Base-by-base conservation (phyloP, 2,329 filamentous ascomycete genomes). In the Xylogone sp. region DNA sequence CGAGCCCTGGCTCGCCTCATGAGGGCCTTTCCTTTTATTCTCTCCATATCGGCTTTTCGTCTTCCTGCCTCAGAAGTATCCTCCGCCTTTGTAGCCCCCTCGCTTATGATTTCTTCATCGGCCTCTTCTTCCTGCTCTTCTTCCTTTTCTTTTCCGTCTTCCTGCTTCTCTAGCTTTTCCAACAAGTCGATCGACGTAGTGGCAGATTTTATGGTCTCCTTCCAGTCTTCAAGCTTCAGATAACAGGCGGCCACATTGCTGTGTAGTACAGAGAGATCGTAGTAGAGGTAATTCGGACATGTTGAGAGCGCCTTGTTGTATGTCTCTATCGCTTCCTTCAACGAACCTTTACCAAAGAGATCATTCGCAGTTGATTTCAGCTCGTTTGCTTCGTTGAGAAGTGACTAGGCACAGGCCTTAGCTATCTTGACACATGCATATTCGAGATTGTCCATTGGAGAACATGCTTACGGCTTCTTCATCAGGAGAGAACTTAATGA, bases 241-340 rank as follows among this genome's bases (percentile, higher is more conserved):
- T 96, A 83, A 65, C 91, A 96, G 9, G 92, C 93, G 1, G 93
- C 82, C 58, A 97, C 86, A 72, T 97, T 97, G 66, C 88, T 91
- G 53, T 86, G 83, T 5, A 97, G 76, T 9, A 97, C 89, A 21
- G 92, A 90, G 56, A 93, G 77, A 60, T 96, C 90, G 71, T 90
- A 96, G 66, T 93, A 84, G 21, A 96, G 81, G 66, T 96, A 95
- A 57, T 83, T 85, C 2, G 93, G 93, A 62, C 90, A 92, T 7
- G 84, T 80, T 12, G 83, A 77, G 2, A 95, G 76, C 20, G 94
- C 92, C 58, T 87, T 82, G 62, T 91, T 86, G 71, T 97, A 97
- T 54, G 81, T 86, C 59, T 84, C 81, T 56, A 97, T 86, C 42
- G 93, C 93, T 56, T 86, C 83, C 51, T 86, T 80, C 69, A 87